These are phyloP conservation scores for Leccinellum rugosiceps DNA, from an alignment of 768 basidiomycete species.

Conservation along the genomic window DNA sequence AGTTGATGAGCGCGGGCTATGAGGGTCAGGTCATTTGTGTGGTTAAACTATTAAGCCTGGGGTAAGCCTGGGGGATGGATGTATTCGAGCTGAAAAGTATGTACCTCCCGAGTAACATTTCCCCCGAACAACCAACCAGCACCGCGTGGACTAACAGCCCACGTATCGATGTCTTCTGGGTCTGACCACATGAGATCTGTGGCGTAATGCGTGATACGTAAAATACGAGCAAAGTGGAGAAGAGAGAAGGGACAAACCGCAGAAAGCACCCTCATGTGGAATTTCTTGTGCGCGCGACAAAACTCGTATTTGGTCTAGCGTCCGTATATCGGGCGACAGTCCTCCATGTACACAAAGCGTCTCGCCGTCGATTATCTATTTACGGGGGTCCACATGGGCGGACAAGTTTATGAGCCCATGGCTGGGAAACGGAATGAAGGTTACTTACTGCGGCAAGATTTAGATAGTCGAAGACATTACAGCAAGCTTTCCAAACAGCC, in stretches of 20 bases:
- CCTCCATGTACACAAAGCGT: constrained; percentile 95
- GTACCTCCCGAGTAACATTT: constrained; percentile 79
- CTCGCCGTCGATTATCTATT: constrained; percentile 89
- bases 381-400: not conserved
- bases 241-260: constrained; percentile 47
- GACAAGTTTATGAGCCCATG: not conserved
- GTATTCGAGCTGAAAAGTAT: constrained; percentile 5
- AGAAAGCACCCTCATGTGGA: constrained; percentile 98
- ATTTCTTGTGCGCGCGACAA: constrained; percentile 96
- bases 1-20: constrained; percentile 97
- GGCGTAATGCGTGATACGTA: not conserved
- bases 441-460: constrained; percentile 85
- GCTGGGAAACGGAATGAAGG: not conserved
- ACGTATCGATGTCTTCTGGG: constrained; percentile 91
- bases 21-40: constrained; percentile 80
- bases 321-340: constrained; percentile 92
- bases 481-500: constrained; percentile 96
- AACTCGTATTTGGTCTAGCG: constrained; percentile 91
- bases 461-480: constrained; percentile 92
- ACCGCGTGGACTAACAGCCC: constrained; percentile 95
- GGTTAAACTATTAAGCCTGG: constrained; percentile 68
- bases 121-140: constrained; percentile 95
- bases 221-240: not conserved
- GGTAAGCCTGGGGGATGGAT: constrained; percentile 1
- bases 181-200: constrained; percentile 98